Percentiles rank a stretch among this genome's conserved stretches.
Conservation (phyloP, 805 yeast species). For the Diddensiella transvaalensis region DNA sequence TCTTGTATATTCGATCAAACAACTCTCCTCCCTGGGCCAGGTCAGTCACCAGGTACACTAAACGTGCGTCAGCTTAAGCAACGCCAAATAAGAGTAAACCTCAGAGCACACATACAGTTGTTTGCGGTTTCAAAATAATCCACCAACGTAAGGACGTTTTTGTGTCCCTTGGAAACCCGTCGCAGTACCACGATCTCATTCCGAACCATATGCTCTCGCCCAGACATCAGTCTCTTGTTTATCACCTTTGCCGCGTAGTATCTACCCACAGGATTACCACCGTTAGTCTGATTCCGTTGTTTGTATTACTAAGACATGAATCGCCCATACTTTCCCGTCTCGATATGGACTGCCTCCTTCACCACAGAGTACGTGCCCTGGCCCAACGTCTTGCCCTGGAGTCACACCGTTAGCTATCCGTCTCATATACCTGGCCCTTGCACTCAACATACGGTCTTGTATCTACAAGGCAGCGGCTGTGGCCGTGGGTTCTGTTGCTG, state of each 20-base stretch:
- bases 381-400: slow-evolving; percentile 37
- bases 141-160: slow-evolving; percentile 55
- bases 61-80: no score
- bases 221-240: slow-evolving; percentile 47
- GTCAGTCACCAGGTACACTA: slow-evolving; percentile 54
- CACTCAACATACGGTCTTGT: slow-evolving; percentile 24
- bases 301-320: not conserved
- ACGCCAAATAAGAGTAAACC: not conserved
- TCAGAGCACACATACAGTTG: slow-evolving; percentile 27
- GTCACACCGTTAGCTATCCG: not conserved
- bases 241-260: slow-evolving; percentile 56
- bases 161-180: slow-evolving; percentile 47
- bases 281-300: slow-evolving; percentile 29
- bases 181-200: slow-evolving; percentile 59
- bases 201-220: slow-evolving; percentile 52
- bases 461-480: slow-evolving; percentile 28
- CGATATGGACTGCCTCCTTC: slow-evolving; percentile 40
- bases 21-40: slow-evolving; percentile 67
- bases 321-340: slow-evolving; percentile 31
- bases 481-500: slow-evolving; percentile 11
- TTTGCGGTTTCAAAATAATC: slow-evolving; percentile 70
- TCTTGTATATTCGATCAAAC: slow-evolving; percentile 52
- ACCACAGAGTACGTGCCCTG: slow-evolving; percentile 44
- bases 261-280: slow-evolving; percentile 2
- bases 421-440: not conserved